Base-by-base conservation (phyloP, 2,329 filamentous ascomycete genomes). In the Apiospora hydei region DNA sequence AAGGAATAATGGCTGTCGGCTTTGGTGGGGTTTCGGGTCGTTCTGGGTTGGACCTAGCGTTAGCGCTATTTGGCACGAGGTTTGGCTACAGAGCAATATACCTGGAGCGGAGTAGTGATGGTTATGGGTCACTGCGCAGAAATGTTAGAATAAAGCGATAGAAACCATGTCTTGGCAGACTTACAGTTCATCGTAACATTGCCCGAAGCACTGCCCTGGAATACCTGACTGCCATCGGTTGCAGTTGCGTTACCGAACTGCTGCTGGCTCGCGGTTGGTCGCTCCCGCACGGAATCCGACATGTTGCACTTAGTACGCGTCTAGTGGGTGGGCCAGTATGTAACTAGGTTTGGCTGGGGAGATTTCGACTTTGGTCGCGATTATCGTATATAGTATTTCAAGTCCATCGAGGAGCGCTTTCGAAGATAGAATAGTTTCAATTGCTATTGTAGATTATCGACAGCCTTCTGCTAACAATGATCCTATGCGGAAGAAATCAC, bases 1-100 rank as follows among this genome's bases (percentile, higher is more conserved):
- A 72, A n/a, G 71, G 71, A 16, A 72, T 71, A 24, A 51, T 43
- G 41, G 47, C 14, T 16, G 53, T 67, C 38, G 67, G 67, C 24
- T 51, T 67, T 30, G 71, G 71, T 43, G 47, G 70, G 21, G 66
- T 69, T 68, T 71, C 70, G 30, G 70, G 66, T 26, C 70, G 49
- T 53, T 53, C n/a, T 24, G 26, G 26, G 26, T 30, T 49, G 46
- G n/a, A 21, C 21, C 21, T 21, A 49, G 46, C 18, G 18, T 49
- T 49, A 49, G 46, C 14, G 18, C 3, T n/a, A 14, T 46, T 71
- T 38, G 38, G 38, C 38, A 4, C 38, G 8, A 38, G 38, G 38
- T 38, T 38, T 38, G 38, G 38, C 38, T 38, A 38, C 8, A 38
- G 4, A 38, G 38, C 38, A 38, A 38, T 8, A 8, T 38, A 38